phyloP scores from a whole-genome alignment of 2,329 filamentous ascomycete species.

The Cryphonectria japonica region DNA sequence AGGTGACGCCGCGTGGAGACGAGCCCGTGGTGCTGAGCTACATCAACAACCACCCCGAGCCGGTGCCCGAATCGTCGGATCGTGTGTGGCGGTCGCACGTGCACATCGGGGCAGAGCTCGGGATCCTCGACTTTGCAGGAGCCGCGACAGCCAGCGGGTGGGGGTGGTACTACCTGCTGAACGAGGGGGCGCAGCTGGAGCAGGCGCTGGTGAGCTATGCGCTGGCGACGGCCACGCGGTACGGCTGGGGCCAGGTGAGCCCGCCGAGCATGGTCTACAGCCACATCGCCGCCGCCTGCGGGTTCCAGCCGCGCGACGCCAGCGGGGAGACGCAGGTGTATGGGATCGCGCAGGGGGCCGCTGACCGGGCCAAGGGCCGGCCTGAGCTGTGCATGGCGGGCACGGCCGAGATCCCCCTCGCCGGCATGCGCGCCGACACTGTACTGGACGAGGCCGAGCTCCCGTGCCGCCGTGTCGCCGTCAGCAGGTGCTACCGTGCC shows the following conservation, averaged over 20 bases:
- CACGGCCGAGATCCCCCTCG: conserved; percentile 93
- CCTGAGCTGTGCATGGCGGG: conserved; percentile 79
- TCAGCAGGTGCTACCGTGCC: conserved; percentile 91
- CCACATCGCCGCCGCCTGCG: conserved; percentile 87
- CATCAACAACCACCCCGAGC: conserved; percentile 72
- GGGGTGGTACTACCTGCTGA: conserved; percentile 97
- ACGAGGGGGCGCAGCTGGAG: conserved; percentile 90
- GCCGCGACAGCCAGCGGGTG: conserved; percentile 85
- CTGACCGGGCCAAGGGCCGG: conserved; percentile 63
- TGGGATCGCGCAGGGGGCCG: conserved; percentile 67
- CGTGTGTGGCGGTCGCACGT: conserved; percentile 75
- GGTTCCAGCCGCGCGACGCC: conserved; percentile 90
- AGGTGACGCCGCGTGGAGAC: conserved; percentile 72
- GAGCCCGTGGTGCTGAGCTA: conserved; percentile 70
- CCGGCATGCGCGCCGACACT: conserved; percentile 81
- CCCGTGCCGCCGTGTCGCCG: conserved; percentile 79
- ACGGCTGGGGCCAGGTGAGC: conserved; percentile 77
- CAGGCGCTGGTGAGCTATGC: conserved; percentile 91
- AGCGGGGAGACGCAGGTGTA: conserved; percentile 94
- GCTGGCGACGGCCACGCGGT: conserved; percentile 68
- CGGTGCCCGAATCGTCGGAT: conserved; percentile 39
- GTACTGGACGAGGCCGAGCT: conserved; percentile 67
- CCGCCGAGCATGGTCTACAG: conserved; percentile 91
- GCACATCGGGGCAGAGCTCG: conserved; percentile 82
- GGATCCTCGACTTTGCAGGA: conserved; percentile 85